Evolutionary conservation across 1,139 yeast genomes (phyloP), one percentile per base, ranked within the genome.

Genomic region (Candida tetrigidarum): DNA sequence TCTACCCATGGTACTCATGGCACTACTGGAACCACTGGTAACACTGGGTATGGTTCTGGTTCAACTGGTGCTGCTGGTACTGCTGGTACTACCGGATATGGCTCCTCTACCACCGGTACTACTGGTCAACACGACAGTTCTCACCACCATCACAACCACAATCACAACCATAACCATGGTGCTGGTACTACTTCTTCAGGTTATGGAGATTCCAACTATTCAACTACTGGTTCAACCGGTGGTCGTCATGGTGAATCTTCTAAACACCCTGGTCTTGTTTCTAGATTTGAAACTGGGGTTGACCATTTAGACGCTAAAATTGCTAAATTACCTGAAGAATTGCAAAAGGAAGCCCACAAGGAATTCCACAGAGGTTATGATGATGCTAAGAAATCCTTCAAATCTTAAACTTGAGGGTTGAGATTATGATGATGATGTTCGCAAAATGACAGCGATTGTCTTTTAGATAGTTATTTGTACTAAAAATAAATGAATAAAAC

Each of bases 351-450:
- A 53, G 72, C 72, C 35, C 59, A 65, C 52, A 66, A 64, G 20
- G 72, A 71, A 12, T 67, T 64, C 56, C 56, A 64, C 46, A 59
- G 58, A 48, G 72, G 71, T 38, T 67, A 66, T 61, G 56, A 63
- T 25, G 71, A 66, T 45, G 71, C 69, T 26, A 61, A 63, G 25
- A 37, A 37, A 11, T 11, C 41, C 2, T 37, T 37, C 23, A 37
- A 37, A 37, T 8, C 30, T 36, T 36, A 15, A 25, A 25, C 5
- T 25, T n/a, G n/a, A n/a, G n/a, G n/a, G n/a, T n/a, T n/a, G n/a
- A n/a, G 28, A 25, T 25, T 5, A 22, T 22, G 25, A 22, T 22
- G 29, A n/a, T 26, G 29, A 26, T 26, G 12, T 26, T n/a, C n/a
- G 12, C 5, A 26, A 9, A 27, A 11, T 11, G 14, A 27, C 11